Evolutionary conservation across 2,329 filamentous ascomycete genomes (phyloP), one percentile per base, ranked within the genome.

Genomic region (Trichoderma atroviride): DNA sequence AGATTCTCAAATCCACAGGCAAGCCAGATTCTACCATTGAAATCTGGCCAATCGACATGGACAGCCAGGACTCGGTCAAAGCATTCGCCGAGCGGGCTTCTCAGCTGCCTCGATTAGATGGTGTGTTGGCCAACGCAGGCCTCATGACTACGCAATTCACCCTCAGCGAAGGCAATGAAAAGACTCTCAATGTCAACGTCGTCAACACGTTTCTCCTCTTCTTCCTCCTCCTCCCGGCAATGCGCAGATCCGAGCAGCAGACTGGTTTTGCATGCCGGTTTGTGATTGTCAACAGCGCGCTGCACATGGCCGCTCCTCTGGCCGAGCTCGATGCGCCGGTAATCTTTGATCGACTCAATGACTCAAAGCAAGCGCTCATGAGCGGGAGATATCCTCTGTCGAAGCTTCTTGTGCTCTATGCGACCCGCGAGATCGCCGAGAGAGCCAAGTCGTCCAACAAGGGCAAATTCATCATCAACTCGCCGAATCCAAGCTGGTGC

Each of bases 1-100:
- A 77, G 50, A 79, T 80, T 47, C 74, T 77, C 24, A 73, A 55
- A 27, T 58, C 76, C 9, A 72, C 71, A 3, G 78, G 71, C 5
- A 19, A 55, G 2, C 19, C 35, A 0, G 65, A 40, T 9, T 50
- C 63, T 3, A 10, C n/a, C 29, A 63, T 70, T 13, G 69, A 70
- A 1, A 78, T 63, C 10, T 72, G 66, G 70, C 40, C 50, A n/a
- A 40, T 72, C 4, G 69, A 72, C 24, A 62, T 72, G 37, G 63
- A 64, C 24, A 69, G 33, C 33, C 70, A 67, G n/a, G 69, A 66
- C 11, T 67, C 65, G 24, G 58, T 71, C 52, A 63, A 64, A 14
- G 27, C 31, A 10, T 69, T 72, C 56, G 67, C 69, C 19, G 50
- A 19, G 13, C 69, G 62, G 14, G 70, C 69, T 1, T 24, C 60